Evolutionary conservation across 257 asterid genomes (phyloP).

Genomic region (Forsythia viridissima): DNA sequence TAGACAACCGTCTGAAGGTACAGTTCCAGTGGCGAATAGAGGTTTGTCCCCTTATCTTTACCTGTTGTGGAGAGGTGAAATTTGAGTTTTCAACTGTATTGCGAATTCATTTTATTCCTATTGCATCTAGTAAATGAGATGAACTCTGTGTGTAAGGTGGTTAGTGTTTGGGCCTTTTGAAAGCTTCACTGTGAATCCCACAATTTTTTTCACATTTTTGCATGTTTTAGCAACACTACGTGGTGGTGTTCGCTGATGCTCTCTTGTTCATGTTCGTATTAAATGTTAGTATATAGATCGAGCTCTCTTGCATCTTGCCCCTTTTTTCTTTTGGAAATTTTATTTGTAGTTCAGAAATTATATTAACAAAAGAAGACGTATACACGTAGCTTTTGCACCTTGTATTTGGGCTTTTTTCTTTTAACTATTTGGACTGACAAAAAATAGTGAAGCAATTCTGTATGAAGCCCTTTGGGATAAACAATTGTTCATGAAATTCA

Average conservation of each 20-base stretch:
- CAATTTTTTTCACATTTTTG: neutral
- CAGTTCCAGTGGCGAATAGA: slow-evolving; percentile 66
- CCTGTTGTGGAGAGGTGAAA: neutral
- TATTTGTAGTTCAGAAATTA: neutral
- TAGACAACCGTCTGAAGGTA: slow-evolving; percentile 66
- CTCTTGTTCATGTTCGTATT: neutral
- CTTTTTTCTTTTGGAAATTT: no score
- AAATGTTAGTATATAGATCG: neutral
- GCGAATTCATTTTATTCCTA: no score
- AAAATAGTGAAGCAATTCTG: neutral
- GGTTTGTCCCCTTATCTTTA: slow-evolving; percentile 43
- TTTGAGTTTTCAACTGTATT: neutral
- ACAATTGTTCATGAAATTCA: neutral
- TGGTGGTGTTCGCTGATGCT: neutral
- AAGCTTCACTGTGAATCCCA: no score
- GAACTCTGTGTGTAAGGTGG: no score
- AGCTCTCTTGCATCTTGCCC: neutral
- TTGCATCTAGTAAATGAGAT: no score
- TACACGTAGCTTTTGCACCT: neutral
- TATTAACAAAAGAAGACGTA: neutral
- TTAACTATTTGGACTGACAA: neutral
- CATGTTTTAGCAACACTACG: neutral
- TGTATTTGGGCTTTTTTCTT: neutral
- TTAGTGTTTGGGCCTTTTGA: no score
- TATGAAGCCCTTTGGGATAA: neutral